phyloP scores from a whole-genome alignment of 2,329 filamentous ascomycete genomes.

The Aspergillus versicolor region DNA sequence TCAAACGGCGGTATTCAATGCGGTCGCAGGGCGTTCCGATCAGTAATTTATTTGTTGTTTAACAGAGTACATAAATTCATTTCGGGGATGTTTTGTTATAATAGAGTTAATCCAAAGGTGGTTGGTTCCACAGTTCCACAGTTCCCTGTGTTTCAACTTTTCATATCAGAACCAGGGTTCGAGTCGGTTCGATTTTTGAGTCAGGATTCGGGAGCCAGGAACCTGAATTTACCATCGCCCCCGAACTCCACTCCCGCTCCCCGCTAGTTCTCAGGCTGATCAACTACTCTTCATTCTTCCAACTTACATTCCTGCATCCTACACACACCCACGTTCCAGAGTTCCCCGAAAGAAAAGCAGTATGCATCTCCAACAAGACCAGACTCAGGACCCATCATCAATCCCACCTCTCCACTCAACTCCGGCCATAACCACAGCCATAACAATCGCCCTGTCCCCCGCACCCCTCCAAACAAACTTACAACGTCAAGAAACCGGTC shows the following conservation, averaged over 20 bases:
- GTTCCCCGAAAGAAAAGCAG: neutral
- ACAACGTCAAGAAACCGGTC: conserved; percentile 4
- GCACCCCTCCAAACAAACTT: neutral
- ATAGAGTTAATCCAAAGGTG: neutral
- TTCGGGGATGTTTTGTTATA: neutral
- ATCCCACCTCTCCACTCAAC: neutral
- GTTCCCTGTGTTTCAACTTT: too few species aligned
- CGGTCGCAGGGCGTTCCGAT: conserved; percentile 78
- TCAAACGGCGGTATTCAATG: conserved; percentile 76
- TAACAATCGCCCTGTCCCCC: neutral
- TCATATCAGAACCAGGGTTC: neutral
- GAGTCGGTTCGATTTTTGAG: neutral
- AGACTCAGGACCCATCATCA: neutral
- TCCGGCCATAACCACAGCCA: neutral
- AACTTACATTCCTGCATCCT: neutral
- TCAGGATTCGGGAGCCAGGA: too few species aligned
- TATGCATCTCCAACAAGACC: conserved; percentile 13
- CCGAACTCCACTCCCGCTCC: neutral
- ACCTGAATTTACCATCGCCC: neutral
- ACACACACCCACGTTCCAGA: neutral
- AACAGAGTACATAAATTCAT: conserved; percentile 17
- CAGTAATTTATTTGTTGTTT: conserved; percentile 72
- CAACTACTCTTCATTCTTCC: neutral
- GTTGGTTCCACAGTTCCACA: neutral
- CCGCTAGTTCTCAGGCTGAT: neutral